These are phyloP conservation scores for Biscogniauxia marginata DNA, from an alignment of 2,329 filamentous ascomycete species.

Conservation along the genomic window DNA sequence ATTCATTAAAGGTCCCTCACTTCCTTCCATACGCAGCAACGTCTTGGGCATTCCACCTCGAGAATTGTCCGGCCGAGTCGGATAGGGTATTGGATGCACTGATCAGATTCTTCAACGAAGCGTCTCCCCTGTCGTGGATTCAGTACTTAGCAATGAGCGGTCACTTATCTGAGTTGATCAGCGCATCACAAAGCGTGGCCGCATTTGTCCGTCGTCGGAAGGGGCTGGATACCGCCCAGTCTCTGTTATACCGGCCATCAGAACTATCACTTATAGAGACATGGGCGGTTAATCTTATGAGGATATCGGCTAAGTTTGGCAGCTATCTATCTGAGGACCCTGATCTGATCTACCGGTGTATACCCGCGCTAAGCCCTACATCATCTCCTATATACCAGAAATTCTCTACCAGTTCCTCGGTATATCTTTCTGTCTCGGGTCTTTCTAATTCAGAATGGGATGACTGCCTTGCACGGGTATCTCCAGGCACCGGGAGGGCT, in stretches of 20 bases:
- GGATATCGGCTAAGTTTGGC: constrained; percentile 21
- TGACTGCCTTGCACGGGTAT: constrained; percentile 27
- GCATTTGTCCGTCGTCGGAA: no score
- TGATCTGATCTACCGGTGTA: constrained; percentile 23
- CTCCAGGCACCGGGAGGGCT: constrained; percentile 10
- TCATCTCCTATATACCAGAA: constrained; percentile 22
- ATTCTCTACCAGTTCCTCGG: constrained; percentile 12
- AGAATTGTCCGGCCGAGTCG: constrained; percentile 9
- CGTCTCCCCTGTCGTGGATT: constrained; percentile 24
- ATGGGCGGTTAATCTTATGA: constrained; percentile 25
- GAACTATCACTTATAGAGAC: constrained; percentile 18
- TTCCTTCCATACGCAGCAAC: constrained; percentile 21
- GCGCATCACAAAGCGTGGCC: constrained; percentile 9
- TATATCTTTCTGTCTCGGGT: constrained; percentile 18
- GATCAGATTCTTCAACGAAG: constrained; percentile 19
- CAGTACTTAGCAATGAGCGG: constrained; percentile 21
- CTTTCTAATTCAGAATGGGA: constrained; percentile 24
- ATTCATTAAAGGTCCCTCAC: constrained; percentile 3
- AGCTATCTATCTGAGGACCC: constrained; percentile 22
- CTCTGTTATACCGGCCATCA: constrained; percentile 11
- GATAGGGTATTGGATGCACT: constrained; percentile 16
- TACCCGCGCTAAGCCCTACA: constrained; percentile 25
- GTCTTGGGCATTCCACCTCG: constrained; percentile 23
- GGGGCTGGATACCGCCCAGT: constrained; percentile 6
- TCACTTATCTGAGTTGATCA: constrained; percentile 13